Evolutionary conservation across 306 rosid species (phyloP).

Genomic region (Gillenia trifoliata): DNA sequence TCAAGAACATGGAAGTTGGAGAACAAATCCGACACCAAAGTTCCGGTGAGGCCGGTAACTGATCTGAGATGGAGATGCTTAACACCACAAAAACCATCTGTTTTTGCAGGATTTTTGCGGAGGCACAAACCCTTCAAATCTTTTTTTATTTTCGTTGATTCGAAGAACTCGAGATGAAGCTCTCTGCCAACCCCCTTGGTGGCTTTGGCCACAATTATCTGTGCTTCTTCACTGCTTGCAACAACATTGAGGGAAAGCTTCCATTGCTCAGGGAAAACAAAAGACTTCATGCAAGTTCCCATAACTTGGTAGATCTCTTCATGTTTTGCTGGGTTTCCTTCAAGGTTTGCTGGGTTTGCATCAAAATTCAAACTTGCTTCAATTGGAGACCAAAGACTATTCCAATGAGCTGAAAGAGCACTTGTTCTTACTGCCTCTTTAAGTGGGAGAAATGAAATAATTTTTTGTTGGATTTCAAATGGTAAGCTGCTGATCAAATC

Average conservation of each 20-base stretch:
- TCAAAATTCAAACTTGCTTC: slow-evolving; percentile 5
- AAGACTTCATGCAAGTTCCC: slow-evolving; percentile 12
- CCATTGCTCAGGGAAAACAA: slow-evolving; percentile 4
- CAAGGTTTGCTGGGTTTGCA: background rate
- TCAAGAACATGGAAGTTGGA: slow-evolving; percentile 12
- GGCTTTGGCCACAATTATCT: slow-evolving; percentile 2
- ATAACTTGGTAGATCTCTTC: background rate
- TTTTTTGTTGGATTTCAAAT: background rate
- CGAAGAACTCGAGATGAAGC: slow-evolving; percentile 13
- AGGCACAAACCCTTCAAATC: background rate
- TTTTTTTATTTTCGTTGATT: background rate
- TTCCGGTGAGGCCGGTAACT: background rate
- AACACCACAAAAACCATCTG: background rate
- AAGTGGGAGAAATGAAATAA: slow-evolving; percentile 23
- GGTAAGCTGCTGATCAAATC: slow-evolving; percentile 25
- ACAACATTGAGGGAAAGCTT: slow-evolving; percentile 1
- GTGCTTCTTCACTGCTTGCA: background rate
- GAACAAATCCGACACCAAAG: slow-evolving; percentile 9
- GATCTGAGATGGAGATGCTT: slow-evolving; percentile 25
- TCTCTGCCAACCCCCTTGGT: slow-evolving; percentile 16
- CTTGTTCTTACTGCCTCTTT: slow-evolving; percentile 22
- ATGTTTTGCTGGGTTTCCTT: background rate
- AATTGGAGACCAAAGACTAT: slow-evolving; percentile 14
- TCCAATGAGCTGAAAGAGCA: slow-evolving; percentile 20
- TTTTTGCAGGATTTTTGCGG: background rate